Percentiles rank a stretch among this genome's conserved stretches.
Conservation (phyloP, 257 asterid genomes). For the Solanum ossicruentum region DNA sequence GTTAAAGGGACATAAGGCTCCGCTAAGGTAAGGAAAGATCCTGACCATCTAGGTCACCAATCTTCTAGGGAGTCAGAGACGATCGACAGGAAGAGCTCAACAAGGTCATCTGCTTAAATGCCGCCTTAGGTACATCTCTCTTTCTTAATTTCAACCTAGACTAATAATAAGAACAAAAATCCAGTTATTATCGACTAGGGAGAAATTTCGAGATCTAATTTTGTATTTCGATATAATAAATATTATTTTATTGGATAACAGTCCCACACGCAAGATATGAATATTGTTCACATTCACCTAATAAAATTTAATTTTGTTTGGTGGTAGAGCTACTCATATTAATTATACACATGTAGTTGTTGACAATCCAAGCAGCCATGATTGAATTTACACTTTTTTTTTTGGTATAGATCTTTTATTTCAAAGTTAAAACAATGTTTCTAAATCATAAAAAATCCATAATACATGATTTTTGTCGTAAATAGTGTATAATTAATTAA, state of each 20-base stretch:
- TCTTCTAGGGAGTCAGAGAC: background rate
- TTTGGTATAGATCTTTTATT: background rate
- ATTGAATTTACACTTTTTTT: background rate
- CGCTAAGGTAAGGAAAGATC: background rate
- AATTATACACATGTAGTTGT: background rate
- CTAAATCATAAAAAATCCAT: background rate
- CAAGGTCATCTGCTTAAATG: too few species aligned
- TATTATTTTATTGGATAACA: background rate
- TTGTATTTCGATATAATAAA: background rate
- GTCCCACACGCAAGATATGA: background rate
- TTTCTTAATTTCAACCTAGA: too few species aligned
- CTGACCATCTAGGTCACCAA: background rate
- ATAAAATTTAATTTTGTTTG: background rate
- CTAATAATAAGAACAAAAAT: background rate
- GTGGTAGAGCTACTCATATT: background rate
- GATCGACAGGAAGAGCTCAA: background rate
- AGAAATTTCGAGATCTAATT: background rate
- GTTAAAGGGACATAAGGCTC: background rate
- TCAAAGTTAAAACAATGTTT: background rate
- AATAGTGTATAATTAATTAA: too few species aligned
- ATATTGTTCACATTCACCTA: background rate
- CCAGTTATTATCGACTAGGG: rapidly evolving
- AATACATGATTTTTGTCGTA: background rate
- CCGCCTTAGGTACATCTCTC: too few species aligned
- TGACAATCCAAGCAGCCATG: background rate